A percentile compares a stretch with the other conserved stretches of the same genome.
These are phyloP conservation scores for Fragaria ananassa DNA, from an alignment of 306 rosid genomes.

Conservation along the genomic window DNA sequence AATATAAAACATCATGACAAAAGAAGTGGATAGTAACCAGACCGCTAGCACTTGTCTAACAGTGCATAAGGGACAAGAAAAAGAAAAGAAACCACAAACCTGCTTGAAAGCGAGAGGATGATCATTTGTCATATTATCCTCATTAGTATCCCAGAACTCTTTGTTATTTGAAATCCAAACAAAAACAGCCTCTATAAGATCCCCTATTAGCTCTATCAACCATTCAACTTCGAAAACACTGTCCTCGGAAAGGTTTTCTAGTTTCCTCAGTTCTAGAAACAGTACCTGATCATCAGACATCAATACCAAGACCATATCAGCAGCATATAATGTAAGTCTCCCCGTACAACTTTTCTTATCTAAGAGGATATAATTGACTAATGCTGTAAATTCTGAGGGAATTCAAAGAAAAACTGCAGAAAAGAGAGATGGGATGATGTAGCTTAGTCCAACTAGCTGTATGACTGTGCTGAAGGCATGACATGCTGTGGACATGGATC, in stretches of 20 bases:
- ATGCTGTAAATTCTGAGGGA: background rate
- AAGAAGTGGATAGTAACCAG: background rate
- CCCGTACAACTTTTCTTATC: background rate
- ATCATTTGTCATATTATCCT: slow-evolving; percentile 35
- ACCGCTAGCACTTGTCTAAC: background rate
- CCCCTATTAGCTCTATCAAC: slow-evolving; percentile 57
- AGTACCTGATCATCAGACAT: slow-evolving; percentile 36
- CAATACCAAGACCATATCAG: background rate
- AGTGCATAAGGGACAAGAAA: background rate
- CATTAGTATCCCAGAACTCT: slow-evolving; percentile 27
- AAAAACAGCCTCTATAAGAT: slow-evolving; percentile 49
- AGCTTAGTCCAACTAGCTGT: background rate
- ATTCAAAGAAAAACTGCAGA: background rate
- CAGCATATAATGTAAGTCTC: background rate
- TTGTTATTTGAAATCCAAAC: slow-evolving; percentile 53
- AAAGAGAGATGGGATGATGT: too few relatives aligned
- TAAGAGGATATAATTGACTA: background rate
- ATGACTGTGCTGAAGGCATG: background rate
- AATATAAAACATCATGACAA: slow-evolving; percentile 10
- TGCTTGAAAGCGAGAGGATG: slow-evolving; percentile 35
- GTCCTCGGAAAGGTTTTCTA: slow-evolving; percentile 53
- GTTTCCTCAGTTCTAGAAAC: slow-evolving; percentile 60
- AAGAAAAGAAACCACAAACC: slow-evolving; percentile 34
- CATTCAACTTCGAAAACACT: slow-evolving; percentile 52
- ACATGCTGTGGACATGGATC: background rate